phyloP scores from a whole-genome alignment of 257 asterid species.

The Leonotis leonurus region DNA sequence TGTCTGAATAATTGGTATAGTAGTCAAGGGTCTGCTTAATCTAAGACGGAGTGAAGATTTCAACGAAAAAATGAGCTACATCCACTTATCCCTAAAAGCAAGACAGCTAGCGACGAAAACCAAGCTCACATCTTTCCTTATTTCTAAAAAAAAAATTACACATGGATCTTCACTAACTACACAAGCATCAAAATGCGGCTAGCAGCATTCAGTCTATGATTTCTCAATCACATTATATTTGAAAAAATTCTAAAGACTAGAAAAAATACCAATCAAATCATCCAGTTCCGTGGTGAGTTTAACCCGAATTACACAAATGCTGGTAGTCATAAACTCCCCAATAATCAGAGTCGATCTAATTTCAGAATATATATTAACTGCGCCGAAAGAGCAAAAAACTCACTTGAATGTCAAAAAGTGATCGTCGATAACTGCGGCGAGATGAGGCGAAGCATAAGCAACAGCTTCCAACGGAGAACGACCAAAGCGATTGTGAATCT shows the following conservation, averaged over 20 bases:
- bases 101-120: neutral
- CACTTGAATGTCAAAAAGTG: constrained; percentile 7
- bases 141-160: neutral
- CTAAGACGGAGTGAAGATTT: neutral
- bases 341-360: neutral
- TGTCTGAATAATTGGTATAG: neutral
- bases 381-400: neutral
- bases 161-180: neutral
- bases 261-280: neutral
- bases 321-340: neutral
- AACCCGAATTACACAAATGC: neutral
- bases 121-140: neutral
- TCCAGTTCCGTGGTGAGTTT: neutral
- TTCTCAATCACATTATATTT: too few relatives aligned
- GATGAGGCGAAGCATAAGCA: constrained; percentile 5
- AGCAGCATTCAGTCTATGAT: too few relatives aligned
- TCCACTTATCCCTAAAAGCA: neutral
- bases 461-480: neutral
- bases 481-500: neutral
- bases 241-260: neutral
- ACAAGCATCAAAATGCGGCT: too few relatives aligned
- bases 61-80: neutral
- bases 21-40: neutral
- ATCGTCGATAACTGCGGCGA: neutral
- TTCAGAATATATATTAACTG: neutral